These are phyloP conservation scores for Leccinum disarticulatum DNA, from an alignment of 768 basidiomycete species.

Conservation along the genomic window DNA sequence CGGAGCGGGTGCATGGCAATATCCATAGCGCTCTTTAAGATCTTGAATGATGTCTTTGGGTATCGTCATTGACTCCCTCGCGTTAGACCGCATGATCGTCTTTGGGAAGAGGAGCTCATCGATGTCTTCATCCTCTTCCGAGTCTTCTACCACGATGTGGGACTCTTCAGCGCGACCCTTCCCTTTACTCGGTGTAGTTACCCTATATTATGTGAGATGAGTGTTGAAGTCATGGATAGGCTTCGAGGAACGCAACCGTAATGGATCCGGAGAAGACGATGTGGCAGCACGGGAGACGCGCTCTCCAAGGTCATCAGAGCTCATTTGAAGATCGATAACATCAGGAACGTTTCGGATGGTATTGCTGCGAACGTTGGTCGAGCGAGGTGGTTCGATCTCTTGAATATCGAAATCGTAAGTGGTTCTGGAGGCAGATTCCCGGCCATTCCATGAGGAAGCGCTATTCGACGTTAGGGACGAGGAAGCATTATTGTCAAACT, in stretches of 20 bases:
- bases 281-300: slow-evolving; percentile 6
- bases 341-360: too few species aligned
- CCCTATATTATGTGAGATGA: slow-evolving; percentile 9
- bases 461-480: too few species aligned
- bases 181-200: slow-evolving; percentile 16
- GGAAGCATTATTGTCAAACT: slow-evolving; percentile 6
- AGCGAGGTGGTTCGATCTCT: slow-evolving; percentile 7
- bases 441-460: too few species aligned
- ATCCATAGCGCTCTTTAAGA: slow-evolving; percentile 12
- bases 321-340: slow-evolving; percentile 15
- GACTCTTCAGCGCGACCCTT: slow-evolving; percentile 22
- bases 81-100: too few species aligned
- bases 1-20: background rate
- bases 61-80: slow-evolving; percentile 13
- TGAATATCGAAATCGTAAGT: slow-evolving; percentile 25
- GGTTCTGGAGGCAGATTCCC: too few species aligned
- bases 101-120: slow-evolving; percentile 13
- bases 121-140: slow-evolving; percentile 26
- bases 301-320: slow-evolving; percentile 24
- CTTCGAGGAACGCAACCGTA: too few species aligned
- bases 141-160: slow-evolving; percentile 16
- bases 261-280: slow-evolving; percentile 20
- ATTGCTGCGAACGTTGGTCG: too few species aligned
- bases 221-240: slow-evolving; percentile 24
- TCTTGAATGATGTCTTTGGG: slow-evolving; percentile 18